Evolutionary conservation across 2,329 filamentous ascomycete species (phyloP).

Genomic region (Aspergillus versicolor): DNA sequence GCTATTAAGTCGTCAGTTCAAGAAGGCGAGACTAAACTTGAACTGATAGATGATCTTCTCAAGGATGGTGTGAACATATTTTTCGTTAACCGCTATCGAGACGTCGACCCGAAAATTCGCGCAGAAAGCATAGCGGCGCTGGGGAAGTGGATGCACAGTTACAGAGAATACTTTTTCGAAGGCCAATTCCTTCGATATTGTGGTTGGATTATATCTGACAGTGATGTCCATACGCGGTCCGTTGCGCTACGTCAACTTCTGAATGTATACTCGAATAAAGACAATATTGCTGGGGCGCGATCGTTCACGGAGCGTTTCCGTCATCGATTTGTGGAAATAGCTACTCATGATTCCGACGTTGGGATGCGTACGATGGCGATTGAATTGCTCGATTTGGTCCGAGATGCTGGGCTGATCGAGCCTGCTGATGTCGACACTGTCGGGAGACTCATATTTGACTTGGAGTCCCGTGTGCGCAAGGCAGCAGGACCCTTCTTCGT

Average conservation of each 20-base stretch:
- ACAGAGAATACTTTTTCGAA: slow-evolving; percentile 87
- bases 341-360: slow-evolving; percentile 78
- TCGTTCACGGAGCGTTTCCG: slow-evolving; percentile 94
- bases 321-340: slow-evolving; percentile 86
- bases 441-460: slow-evolving; percentile 84
- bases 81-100: slow-evolving; percentile 93
- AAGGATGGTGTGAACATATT: slow-evolving; percentile 88
- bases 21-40: slow-evolving; percentile 68
- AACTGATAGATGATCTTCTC: slow-evolving; percentile 68
- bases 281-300: slow-evolving; percentile 72
- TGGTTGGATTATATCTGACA: slow-evolving; percentile 92
- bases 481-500: slow-evolving; percentile 89
- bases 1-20: slow-evolving; percentile 71
- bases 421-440: slow-evolving; percentile 88
- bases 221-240: slow-evolving; percentile 69
- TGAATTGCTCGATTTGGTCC: slow-evolving; percentile 75
- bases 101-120: slow-evolving; percentile 85
- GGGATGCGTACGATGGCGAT: slow-evolving; percentile 78
- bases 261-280: slow-evolving; percentile 74
- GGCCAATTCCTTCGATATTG: slow-evolving; percentile 88
- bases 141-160: slow-evolving; percentile 80
- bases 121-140: slow-evolving; percentile 84
- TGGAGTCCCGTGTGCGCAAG: slow-evolving; percentile 79
- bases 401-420: slow-evolving; percentile 82
- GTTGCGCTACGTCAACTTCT: slow-evolving; percentile 83